Percentiles rank a stretch among this genome's conserved stretches.
Evolutionary conservation across 495 filamentous ascomycete genomes (phyloP).

Genomic region (Lophium mytilinum): DNA sequence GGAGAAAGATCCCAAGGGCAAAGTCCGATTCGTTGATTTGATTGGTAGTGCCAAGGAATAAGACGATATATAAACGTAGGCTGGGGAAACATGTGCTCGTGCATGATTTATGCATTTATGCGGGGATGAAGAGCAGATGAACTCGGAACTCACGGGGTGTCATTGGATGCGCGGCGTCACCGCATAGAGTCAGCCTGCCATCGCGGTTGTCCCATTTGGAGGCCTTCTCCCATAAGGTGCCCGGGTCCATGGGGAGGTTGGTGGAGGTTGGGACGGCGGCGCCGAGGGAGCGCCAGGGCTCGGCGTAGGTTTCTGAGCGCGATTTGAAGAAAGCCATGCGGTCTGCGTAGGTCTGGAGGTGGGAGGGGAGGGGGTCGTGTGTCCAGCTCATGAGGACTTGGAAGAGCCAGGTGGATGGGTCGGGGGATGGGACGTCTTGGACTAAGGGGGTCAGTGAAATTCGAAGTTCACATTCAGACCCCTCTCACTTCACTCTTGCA

Average conservation of each 20-base stretch:
- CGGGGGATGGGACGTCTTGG: slow-evolving; percentile 35
- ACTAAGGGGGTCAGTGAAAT: slow-evolving; percentile 12
- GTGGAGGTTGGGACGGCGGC: slow-evolving; percentile 15
- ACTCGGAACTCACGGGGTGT: slow-evolving; percentile 4
- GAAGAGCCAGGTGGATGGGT: slow-evolving; percentile 42
- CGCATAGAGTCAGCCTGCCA: slow-evolving; percentile 8
- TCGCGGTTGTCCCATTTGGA: slow-evolving; percentile 8
- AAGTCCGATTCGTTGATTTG: no score
- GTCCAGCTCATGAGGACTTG: slow-evolving; percentile 15
- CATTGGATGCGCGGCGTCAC: slow-evolving; percentile 21
- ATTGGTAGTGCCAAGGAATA: no score
- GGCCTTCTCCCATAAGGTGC: slow-evolving; percentile 18
- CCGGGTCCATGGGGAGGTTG: slow-evolving; percentile 10
- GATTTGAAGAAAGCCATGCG: slow-evolving; percentile 17
- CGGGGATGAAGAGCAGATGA: neutral
- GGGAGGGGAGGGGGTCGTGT: slow-evolving; percentile 13
- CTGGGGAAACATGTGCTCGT: no score
- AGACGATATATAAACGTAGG: no score
- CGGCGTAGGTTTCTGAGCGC: neutral
- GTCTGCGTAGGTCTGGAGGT: slow-evolving; percentile 16
- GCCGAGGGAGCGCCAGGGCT: slow-evolving; percentile 13
- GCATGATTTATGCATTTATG: no score
- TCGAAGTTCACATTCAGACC: neutral
- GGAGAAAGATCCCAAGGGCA: no score
- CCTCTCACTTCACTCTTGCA: no score